Base-by-base conservation (phyloP, 306 rosid genomes). In the Citrullus colocynthis region DNA sequence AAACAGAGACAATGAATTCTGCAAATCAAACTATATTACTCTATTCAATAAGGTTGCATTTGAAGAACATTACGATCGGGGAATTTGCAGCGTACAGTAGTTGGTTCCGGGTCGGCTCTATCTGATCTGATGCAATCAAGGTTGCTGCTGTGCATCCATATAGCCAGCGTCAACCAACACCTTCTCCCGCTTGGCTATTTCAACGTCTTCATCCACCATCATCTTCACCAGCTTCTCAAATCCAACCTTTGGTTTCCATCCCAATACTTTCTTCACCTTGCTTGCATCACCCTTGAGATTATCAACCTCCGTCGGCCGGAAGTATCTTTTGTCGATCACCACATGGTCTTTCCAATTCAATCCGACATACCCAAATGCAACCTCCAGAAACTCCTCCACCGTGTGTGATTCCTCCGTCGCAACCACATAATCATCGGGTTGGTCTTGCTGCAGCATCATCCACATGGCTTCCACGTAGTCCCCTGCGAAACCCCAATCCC, bases 401-500 rank as follows among this genome's bases (percentile, higher is more conserved):
- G 99, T 88, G 78, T 96, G 98, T 0, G 99, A 89, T 11, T 92
- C 99, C 80, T 96, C 98, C 5, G 99, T 96, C 2, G 99, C 99
- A 3, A 96, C 99, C 13, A 96, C 99, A 16, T 92, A 96, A 66
- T 96, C 99, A 48, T 89, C 98, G 0, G 98, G 88, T 86, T 86
- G 83, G n/a, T 96, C 98, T 81, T 93, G 99, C 86, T 96, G 99
- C 60, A 96, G 93, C 99, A 95, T 95, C 84, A 95, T 79, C 99
- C 99, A 95, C 99, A 95, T 92, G 0, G 99, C 99, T 81, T 95
- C 97, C 20, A 91, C 99, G 21, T 95, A 95, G 74, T 95, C 99
- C 55, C 97, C 97, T 0, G 99, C 99, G 8, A 95, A 95, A 15
- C 99, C 99, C 99, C 99, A 95, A 73, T 95, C 99, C 79, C 99